Base-by-base conservation (phyloP, 805 yeast species). In the Tetrapisispora namnaoensis region DNA sequence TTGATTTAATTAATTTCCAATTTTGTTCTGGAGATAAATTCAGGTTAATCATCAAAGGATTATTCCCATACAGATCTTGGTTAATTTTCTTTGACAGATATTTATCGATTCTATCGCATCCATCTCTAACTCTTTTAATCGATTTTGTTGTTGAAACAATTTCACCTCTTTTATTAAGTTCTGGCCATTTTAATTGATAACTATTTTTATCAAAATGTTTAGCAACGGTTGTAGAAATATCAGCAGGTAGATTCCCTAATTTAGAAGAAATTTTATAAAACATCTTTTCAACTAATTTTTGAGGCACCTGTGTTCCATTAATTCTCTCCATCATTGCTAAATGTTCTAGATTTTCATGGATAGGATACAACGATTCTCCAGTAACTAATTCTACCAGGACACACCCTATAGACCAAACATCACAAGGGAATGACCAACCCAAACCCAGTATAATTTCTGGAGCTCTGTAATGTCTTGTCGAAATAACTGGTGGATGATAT, bases 371-470 rank as follows among this genome's bases (percentile, higher is more conserved):
- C 0, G 97, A 96, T 60, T 88, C 95, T 27, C 99, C 99, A 18
- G 95, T 87, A 37, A 86, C 82, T 45, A 93, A 69, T 68, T 93
- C 99, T 10, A 88, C 90, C 35, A 93, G 69, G 16, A 93, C 87
- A 65, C 98, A 91, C 1, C 96, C 99, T 41, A 93, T 74, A 1
- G 96, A 86, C 99, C 99, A 93, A 70, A 91, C 72, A 65, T 93
- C 99, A 65, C 98, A 91, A 1, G 97, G 95, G 58, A 77, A 89
- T 8, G 96, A 85, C 98, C 99, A 93, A 18, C 97, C 96, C n/a
- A 79, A 75, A 1, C 96, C 96, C 30, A 93, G 69, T 1, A 91
- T 88, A 53, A 93, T 89, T 64, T 93, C 99, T 0, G 99, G 99
- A 0, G 99, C 99, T 47, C 99, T 72, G 66, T 93, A 93, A 66